Percentiles rank a stretch among this genome's conserved stretches.
Evolutionary conservation across 495 filamentous ascomycete species (phyloP).

Genomic region (Aspergillus nidulans): DNA sequence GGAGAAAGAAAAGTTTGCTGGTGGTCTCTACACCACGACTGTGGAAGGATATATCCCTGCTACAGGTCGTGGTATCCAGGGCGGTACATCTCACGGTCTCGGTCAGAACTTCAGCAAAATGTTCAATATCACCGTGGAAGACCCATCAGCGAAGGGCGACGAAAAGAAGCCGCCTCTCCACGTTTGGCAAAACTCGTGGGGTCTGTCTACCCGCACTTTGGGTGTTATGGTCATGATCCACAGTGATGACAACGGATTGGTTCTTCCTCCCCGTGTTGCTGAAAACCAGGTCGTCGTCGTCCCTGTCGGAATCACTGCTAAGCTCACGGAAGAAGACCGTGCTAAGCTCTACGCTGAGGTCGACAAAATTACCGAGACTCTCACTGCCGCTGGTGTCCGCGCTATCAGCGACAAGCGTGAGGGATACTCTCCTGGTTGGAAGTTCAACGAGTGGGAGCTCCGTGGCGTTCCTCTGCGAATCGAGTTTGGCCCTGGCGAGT

Average conservation of each 20-base stretch:
- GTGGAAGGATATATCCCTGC: slow-evolving; percentile 86
- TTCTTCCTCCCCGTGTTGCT: slow-evolving; percentile 87
- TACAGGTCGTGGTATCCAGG: slow-evolving; percentile 95
- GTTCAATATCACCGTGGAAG: slow-evolving; percentile 96
- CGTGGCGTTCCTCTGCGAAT: slow-evolving; percentile 90
- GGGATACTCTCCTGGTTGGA: slow-evolving; percentile 87
- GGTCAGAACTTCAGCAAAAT: slow-evolving; percentile 98
- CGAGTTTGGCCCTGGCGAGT: slow-evolving; percentile 93
- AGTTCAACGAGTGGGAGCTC: slow-evolving; percentile 97
- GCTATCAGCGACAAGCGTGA: slow-evolving; percentile 74
- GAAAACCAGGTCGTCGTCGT: slow-evolving; percentile 80
- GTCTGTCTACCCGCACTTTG: slow-evolving; percentile 89
- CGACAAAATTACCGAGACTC: slow-evolving; percentile 57
- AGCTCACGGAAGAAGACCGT: slow-evolving; percentile 72
- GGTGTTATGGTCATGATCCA: slow-evolving; percentile 99
- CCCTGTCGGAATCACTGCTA: slow-evolving; percentile 90
- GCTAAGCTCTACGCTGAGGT: slow-evolving; percentile 66
- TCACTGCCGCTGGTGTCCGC: slow-evolving; percentile 65
- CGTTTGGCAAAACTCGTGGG: slow-evolving; percentile 99
- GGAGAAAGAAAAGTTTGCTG: slow-evolving; percentile 94
- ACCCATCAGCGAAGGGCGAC: slow-evolving; percentile 71
- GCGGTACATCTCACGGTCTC: slow-evolving; percentile 87
- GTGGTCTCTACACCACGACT: slow-evolving; percentile 91
- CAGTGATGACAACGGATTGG: slow-evolving; percentile 87
- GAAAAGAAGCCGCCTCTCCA: slow-evolving; percentile 65